Base-by-base conservation (phyloP, 2,329 filamentous ascomycete genomes). In the Salinomyces thailandicus region DNA sequence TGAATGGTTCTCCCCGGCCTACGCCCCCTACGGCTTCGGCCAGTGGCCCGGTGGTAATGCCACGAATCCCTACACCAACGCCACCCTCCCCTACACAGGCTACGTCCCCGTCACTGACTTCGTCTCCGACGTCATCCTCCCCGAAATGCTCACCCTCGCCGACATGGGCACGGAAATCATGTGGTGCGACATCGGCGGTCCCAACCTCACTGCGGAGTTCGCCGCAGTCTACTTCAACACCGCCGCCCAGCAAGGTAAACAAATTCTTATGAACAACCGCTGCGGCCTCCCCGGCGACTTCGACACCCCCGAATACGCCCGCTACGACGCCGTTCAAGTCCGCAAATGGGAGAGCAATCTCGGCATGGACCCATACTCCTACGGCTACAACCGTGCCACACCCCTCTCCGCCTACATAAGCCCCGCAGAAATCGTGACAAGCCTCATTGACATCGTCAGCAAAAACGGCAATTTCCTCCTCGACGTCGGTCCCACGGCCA, bases 261-360 rank as follows among this genome's bases (percentile, higher is more conserved):
- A 75, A 47, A 71, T 75, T 1, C 55, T 66, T 1, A 68, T 75
- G 47, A 75, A 78, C 55, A 63, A 63, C 31, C 68, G 73, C 5
- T 78, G 74, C 51, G 73, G 73, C 3, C 53, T 73, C 0, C 59
- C 68, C 0, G 64, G 65, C 9, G 72, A 77, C 55, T 77, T 75
- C 45, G 72, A 77, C 50, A 77, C 73, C 1, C 73, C 73, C 0
- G 73, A 77, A 50, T 78, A 77, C 49, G 58, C 61, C 18, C 62
- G 61, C 5, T 73, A 69, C 49, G 55, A 60, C 2, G 61, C 65
- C 3, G 63, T 68, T 6, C 70, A 73, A 51, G 51, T 59, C 19
- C 61, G 70, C 18, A 77, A 77, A 52, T 78, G 73, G 73, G 74
- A 77, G 54, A 68, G 59, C 27, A 77, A 69, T 53, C 62, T 63